Conservation (phyloP, 345 rosid species). For the Eucalyptus curtisii region DNA sequence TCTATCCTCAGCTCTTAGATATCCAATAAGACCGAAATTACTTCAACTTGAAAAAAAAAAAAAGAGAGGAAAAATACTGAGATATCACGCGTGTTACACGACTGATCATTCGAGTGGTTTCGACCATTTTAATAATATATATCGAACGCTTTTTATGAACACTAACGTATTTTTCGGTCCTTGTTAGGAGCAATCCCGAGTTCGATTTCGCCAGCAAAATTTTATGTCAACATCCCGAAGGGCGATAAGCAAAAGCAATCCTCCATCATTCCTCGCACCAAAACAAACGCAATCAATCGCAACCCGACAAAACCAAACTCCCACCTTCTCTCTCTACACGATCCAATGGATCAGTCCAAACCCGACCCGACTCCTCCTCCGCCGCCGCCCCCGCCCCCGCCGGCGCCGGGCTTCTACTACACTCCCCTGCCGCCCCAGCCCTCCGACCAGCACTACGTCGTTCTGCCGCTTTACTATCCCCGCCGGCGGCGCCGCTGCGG, state of each 20-base stretch:
- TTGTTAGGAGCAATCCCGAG: background rate
- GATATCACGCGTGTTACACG: background rate
- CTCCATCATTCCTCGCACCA: background rate
- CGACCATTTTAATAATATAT: background rate
- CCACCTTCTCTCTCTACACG: rapidly evolving
- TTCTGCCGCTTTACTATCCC: background rate
- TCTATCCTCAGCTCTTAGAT: background rate
- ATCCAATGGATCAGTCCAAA: background rate
- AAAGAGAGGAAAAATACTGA: rapidly evolving
- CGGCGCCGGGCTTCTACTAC: background rate
- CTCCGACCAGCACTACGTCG: background rate
- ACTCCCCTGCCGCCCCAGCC: background rate
- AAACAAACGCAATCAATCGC: background rate
- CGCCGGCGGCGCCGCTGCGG: background rate
- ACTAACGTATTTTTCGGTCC: background rate
- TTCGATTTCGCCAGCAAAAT: background rate
- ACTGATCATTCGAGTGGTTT: background rate
- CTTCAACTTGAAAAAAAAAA: background rate
- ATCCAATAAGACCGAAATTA: background rate
- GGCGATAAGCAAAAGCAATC: background rate
- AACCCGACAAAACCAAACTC: background rate
- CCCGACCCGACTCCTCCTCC: background rate
- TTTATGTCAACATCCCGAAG: background rate
- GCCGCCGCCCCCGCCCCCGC: background rate
- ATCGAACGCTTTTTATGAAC: background rate